Conservation (phyloP, 2,329 filamentous ascomycete genomes). For the Exophiala dermatitidis region DNA sequence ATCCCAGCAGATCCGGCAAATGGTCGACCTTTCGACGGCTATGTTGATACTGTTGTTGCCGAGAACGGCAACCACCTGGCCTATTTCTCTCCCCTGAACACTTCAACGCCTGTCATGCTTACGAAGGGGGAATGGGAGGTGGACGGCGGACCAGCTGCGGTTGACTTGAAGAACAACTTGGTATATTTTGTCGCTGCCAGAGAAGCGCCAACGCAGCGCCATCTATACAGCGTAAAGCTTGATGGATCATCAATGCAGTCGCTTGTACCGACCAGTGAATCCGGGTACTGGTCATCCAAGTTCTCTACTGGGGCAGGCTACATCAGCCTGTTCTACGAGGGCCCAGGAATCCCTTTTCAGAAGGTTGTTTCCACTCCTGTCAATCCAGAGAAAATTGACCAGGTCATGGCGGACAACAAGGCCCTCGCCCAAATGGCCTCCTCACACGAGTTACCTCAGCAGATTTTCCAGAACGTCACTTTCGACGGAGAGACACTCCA, state of each 20-base stretch:
- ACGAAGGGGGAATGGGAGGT: conserved; percentile 92
- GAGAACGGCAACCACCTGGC: conserved; percentile 84
- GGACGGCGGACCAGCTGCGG: conserved; percentile 69
- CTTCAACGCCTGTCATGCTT: conserved; percentile 70
- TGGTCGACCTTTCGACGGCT: conserved; percentile 74
- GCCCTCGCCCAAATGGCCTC: conserved; percentile 61
- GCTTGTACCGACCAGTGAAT: conserved; percentile 63
- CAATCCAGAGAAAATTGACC: conserved; percentile 56
- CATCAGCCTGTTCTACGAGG: conserved; percentile 73
- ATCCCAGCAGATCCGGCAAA: conserved; percentile 75
- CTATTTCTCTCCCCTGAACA: conserved; percentile 86
- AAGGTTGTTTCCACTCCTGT: conserved; percentile 78
- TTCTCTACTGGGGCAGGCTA: conserved; percentile 81
- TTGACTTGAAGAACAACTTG: conserved; percentile 76
- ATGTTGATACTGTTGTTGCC: conserved; percentile 83
- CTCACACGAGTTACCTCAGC: conserved; percentile 71
- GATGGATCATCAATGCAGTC: conserved; percentile 66
- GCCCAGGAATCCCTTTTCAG: conserved; percentile 83
- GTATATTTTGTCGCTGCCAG: conserved; percentile 89
- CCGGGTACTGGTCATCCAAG: conserved; percentile 73
- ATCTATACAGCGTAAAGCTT: conserved; percentile 82
- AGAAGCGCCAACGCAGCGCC: conserved; percentile 79
- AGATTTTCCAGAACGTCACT: conserved; percentile 77
- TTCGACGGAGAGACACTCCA: conserved; percentile 69
- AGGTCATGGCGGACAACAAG: conserved; percentile 71